phyloP scores from a whole-genome alignment of 2,329 filamentous ascomycete species.

The Pyrenophora tritici-repentis region DNA sequence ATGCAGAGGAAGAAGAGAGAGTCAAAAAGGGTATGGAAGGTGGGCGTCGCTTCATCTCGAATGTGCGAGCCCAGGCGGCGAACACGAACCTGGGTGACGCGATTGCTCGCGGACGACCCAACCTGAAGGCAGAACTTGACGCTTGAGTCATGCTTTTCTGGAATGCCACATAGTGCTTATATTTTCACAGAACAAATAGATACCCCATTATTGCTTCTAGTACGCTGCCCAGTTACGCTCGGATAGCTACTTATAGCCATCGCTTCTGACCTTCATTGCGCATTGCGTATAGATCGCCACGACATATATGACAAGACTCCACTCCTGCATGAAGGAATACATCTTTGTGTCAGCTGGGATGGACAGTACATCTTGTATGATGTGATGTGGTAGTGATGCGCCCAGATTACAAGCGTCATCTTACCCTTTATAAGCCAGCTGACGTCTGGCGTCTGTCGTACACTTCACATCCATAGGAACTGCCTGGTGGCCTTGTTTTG shows the following conservation, averaged over 20 bases:
- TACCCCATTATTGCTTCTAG: slow-evolving; percentile 6
- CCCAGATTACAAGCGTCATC: background rate
- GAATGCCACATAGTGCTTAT: background rate
- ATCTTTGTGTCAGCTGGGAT: too few species aligned
- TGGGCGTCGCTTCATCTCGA: slow-evolving; percentile 30
- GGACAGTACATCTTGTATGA: too few species aligned
- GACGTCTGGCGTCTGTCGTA: background rate
- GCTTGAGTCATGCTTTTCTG: slow-evolving; percentile 1
- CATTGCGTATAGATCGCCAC: too few species aligned
- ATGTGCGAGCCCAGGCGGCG: slow-evolving; percentile 27
- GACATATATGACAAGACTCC: too few species aligned
- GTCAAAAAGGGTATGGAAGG: slow-evolving; percentile 33
- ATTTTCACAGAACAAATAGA: slow-evolving; percentile 9
- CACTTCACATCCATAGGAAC: background rate
- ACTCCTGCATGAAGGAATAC: background rate
- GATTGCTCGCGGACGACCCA: slow-evolving; percentile 35
- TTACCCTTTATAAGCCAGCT: background rate
- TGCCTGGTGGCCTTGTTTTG: background rate
- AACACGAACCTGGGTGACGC: slow-evolving; percentile 36
- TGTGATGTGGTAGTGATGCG: background rate
- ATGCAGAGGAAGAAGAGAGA: slow-evolving; percentile 40
- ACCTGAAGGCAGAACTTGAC: slow-evolving; percentile 23
- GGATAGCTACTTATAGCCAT: too few species aligned
- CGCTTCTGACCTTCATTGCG: too few species aligned
- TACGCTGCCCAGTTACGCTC: too few species aligned